Conservation (phyloP, 2,329 filamentous ascomycete genomes). For the Zymoseptoria crescenta region DNA sequence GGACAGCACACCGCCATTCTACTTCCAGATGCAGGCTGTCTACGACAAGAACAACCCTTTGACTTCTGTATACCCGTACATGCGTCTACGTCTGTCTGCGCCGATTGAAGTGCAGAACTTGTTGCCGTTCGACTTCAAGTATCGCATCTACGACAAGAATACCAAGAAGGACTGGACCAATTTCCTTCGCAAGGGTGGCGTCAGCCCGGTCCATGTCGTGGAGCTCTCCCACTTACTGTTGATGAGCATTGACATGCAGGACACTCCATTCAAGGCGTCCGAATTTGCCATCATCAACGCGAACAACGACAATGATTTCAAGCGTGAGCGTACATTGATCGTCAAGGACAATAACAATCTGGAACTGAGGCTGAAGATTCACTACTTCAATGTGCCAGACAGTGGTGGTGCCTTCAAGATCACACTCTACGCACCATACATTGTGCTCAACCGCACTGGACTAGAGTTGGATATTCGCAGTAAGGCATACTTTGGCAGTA, state of each 20-base stretch:
- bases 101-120: constrained; percentile 92
- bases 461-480: constrained; percentile 79
- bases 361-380: constrained; percentile 70
- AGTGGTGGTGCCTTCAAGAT: constrained; percentile 95
- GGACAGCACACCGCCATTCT: constrained; percentile 73
- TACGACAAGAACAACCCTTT: constrained; percentile 80
- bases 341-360: constrained; percentile 81
- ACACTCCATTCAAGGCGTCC: constrained; percentile 87
- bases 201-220: constrained; percentile 95
- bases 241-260: constrained; percentile 92
- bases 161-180: constrained; percentile 99
- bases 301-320: constrained; percentile 78
- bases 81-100: constrained; percentile 84
- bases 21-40: constrained; percentile 87
- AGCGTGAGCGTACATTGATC: constrained; percentile 67
- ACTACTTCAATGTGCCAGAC: constrained; percentile 84
- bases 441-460: constrained; percentile 91
- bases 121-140: constrained; percentile 96
- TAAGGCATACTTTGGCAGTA: constrained; percentile 79
- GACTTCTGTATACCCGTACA: constrained; percentile 81
- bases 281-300: constrained; percentile 97
- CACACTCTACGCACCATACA: constrained; percentile 88
- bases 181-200: constrained; percentile 89
- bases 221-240: constrained; percentile 89
- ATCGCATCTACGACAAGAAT: constrained; percentile 97